Conservation (phyloP, 2,329 filamentous ascomycete genomes). For the Apiospora saccharicola region DNA sequence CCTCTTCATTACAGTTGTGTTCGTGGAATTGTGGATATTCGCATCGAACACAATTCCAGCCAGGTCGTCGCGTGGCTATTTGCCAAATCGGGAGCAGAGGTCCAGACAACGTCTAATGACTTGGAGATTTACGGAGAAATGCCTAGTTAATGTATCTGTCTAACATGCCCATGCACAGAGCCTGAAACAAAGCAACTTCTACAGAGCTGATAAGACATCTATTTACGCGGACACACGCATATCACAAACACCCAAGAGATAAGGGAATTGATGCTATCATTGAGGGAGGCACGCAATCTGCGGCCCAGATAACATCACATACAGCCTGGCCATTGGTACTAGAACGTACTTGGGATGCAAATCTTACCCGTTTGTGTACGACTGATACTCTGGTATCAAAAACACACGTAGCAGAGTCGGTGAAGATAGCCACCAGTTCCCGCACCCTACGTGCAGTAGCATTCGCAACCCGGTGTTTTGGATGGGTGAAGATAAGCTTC, state of each 20-base stretch:
- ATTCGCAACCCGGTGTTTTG: neutral
- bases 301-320: constrained; percentile 12
- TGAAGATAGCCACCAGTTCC: neutral
- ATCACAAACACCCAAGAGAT: constrained; percentile 10
- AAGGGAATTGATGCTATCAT: constrained; percentile 3
- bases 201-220: constrained; percentile 10
- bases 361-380: constrained; percentile 3
- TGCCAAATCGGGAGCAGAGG: neutral
- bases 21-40: neutral
- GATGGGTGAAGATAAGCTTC: constrained; percentile 18
- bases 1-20: neutral
- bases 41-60: neutral
- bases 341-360: neutral
- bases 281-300: constrained; percentile 4
- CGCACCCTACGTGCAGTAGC: neutral
- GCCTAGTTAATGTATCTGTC: neutral
- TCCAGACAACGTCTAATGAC: neutral
- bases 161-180: neutral
- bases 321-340: neutral
- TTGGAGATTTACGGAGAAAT: neutral
- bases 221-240: constrained; percentile 6
- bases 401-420: neutral
- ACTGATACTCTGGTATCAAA: neutral
- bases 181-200: neutral
- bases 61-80: neutral